A percentile compares a stretch with the other conserved stretches of the same genome.
Evolutionary conservation across 306 rosid species (phyloP).

Genomic region (Prunus salicina): DNA sequence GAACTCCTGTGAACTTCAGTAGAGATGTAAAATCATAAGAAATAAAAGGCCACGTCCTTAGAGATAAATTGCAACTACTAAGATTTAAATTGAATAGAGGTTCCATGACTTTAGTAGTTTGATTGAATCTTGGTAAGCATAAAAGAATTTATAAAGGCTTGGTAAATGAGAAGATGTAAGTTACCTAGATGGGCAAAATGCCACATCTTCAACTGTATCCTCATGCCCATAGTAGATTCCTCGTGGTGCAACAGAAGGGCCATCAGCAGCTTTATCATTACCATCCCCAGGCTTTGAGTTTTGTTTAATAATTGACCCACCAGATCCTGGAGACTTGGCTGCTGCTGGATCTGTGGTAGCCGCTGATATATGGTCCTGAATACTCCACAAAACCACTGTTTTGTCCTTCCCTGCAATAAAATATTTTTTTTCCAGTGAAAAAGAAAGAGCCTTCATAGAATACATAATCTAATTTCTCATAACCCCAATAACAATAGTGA

Average conservation of each 20-base stretch:
- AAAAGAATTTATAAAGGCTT: background rate
- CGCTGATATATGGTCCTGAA: conserved; percentile 86
- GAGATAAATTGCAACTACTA: conserved; percentile 2
- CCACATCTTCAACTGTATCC: conserved; percentile 97
- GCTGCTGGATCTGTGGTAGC: conserved; percentile 56
- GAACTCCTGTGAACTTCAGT: conserved; percentile 93
- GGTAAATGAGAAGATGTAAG: background rate
- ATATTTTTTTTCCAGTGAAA: background rate
- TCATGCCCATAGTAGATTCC: conserved; percentile 91
- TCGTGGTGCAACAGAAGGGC: conserved; percentile 91
- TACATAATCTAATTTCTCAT: background rate
- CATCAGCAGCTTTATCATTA: conserved; percentile 65
- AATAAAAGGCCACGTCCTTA: background rate
- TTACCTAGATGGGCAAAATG: conserved; percentile 97
- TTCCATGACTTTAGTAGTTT: background rate
- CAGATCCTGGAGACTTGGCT: conserved; percentile 50
- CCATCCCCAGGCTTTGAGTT: conserved; percentile 70
- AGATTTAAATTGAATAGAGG: conserved; percentile 4
- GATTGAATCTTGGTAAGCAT: background rate
- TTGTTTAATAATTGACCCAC: conserved; percentile 69
- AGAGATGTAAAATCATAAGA: conserved; percentile 37
- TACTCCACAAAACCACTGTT: conserved; percentile 97
- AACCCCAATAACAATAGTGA: background rate
- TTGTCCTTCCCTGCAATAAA: conserved; percentile 78
- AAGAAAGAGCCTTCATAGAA: background rate